Evolutionary conservation across 768 basidiomycete genomes (phyloP), one percentile per base, ranked within the genome.

Genomic region (Leucogyrophana mollusca): DNA sequence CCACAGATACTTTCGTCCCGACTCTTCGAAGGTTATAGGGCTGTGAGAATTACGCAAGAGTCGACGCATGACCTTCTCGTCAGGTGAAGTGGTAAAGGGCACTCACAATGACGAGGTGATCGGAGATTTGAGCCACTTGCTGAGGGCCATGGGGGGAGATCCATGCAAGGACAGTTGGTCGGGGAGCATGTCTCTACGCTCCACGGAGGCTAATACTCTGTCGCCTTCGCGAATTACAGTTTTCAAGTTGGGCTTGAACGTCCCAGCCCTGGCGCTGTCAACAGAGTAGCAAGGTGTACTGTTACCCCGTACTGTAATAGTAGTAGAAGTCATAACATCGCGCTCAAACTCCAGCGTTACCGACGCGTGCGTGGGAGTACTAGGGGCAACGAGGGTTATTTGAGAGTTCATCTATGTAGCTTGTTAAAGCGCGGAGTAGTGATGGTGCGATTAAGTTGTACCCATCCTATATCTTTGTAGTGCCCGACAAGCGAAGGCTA

Each of bases 311-410:
- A 46, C 40, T 13, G 40, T 43, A 14, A 27, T 38, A 14, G 21
- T 30, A 4, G 18, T 46, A 20, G 16, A 40, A 40, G 10, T 30
- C 45, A 30, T 46, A n/a, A 21, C 45, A 40, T 46, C 40, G 4
- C 14, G 18, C 4, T 46, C 27, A 14, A 46, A 46, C 34, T 46
- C 45, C 18, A 46, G 25, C n/a, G 38, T 43, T 2, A 38, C 43
- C 3, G 9, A 23, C n/a, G 45, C 27, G 30, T 30, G 22, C 2
- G 25, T 24, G 24, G 18, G 24, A 14, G 25, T 11, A 44, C 23
- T 17, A 3, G 41, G 45, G 4, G 23, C 14, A 22, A 32, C 8
- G 25, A 46, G 45, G 21, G 45, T 30, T 20, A 14, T 11, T 14
- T 22, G 18, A 21, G 25, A 30, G 16, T 37, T n/a, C 35, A 37